Base-by-base conservation (phyloP, 2,329 filamentous ascomycete species). In the Xylaria hypoxylon region DNA sequence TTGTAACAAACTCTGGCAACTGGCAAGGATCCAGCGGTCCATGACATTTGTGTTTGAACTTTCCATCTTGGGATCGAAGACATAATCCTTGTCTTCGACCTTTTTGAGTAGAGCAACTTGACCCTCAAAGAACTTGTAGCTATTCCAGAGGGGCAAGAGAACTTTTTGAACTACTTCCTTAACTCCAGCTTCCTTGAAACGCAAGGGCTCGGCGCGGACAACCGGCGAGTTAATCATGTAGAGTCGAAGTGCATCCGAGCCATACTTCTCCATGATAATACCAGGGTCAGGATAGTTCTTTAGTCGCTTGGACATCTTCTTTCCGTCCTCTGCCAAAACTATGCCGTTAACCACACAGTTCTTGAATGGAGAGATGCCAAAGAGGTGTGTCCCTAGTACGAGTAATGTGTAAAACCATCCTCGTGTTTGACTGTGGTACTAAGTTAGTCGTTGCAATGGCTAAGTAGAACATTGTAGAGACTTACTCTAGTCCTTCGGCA, bases 281-380 rank as follows among this genome's bases (percentile, higher is more conserved):
- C 83, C 84, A 11, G 95, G 95, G 75, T 97, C 94, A 0, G 95
- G 95, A 79, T 97, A 98, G 80, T 98, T 98, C 83, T 97, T 96
- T 64, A 97, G 84, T 60, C 95, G 89, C 81, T 98, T 98, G 6
- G 94, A 97, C 95, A 98, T 98, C 85, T 98, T 98, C 85, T 97
- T 97, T 62, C 95, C 95, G 75, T 97, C 93, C 77, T 97, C 94
- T 0, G 94, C 94, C 45, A 97, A 86, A 4, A 97, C 94, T 69
- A 97, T 96, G 56, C 94, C 94, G 76, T 97, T 97, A 68, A 97
- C 94, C n/a, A 97, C 92, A 74, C 93, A 96, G 78, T 97, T 97
- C 81, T 96, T 90, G 85, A 97, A 97, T 0, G 95, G 94, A 2
- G 94, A 88, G 40, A 89, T 87, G 48, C 92, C 92, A 74, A 96